These are phyloP conservation scores for Trichomonas gallinae DNA, from an alignment of 208 protist species.

Conservation along the genomic window DNA sequence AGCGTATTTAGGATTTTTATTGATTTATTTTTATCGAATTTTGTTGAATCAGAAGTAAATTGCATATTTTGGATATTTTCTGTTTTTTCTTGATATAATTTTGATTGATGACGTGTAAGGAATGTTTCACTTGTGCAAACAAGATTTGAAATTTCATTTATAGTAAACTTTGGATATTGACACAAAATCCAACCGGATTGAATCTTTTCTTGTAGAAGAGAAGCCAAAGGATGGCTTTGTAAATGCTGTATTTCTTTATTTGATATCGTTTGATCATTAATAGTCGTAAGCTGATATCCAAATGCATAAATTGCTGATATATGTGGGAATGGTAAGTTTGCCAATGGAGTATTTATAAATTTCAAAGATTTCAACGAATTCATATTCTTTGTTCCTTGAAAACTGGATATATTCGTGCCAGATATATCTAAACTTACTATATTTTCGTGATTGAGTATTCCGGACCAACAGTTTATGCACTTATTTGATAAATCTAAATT, in stretches of 20 bases:
- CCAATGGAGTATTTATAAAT: not conserved
- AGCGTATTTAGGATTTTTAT: not conserved
- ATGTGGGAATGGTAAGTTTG: not conserved
- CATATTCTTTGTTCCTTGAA: not conserved
- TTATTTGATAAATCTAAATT: not conserved
- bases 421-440: not conserved
- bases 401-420: not conserved
- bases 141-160: not conserved
- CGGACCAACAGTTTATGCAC: not conserved
- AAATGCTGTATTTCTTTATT: not conserved
- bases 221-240: not conserved
- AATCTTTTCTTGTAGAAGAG: not conserved
- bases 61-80: not conserved
- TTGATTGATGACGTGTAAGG: not conserved
- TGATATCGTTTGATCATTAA: not conserved
- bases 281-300: not conserved
- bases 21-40: not conserved
- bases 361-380: not conserved
- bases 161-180: not conserved
- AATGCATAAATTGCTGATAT: not conserved
- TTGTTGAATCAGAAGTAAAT: not conserved
- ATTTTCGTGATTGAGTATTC: not conserved
- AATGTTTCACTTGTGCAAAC: not conserved
- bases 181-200: not conserved
- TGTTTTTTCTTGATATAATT: not conserved